Percentiles rank a stretch among this genome's conserved stretches.
Evolutionary conservation across 108 stramenopile genomes (phyloP).

Genomic region (Craspedostauros australis): DNA sequence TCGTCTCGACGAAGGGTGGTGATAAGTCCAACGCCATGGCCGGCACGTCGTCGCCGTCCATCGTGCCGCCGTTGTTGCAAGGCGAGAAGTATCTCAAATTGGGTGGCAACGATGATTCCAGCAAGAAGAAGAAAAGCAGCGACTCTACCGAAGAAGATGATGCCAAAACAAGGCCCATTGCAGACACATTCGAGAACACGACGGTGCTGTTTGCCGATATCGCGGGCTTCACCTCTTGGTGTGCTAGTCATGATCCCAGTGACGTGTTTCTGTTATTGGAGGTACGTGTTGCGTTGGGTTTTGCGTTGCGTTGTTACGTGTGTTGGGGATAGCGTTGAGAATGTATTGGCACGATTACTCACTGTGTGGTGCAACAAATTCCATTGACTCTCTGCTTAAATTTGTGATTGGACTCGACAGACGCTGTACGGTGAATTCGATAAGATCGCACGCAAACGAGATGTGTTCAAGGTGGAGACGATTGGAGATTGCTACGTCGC

Average conservation of each 20-base stretch:
- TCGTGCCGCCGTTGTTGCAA: not conserved
- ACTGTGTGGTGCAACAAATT: too few species aligned
- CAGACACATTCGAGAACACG: conserved; percentile 1
- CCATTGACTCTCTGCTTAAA: too few species aligned
- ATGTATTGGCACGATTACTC: too few species aligned
- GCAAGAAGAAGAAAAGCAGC: not conserved
- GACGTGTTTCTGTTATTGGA: too few species aligned
- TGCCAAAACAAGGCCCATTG: conserved; percentile 2
- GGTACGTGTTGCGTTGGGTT: too few species aligned
- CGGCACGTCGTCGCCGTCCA: not conserved
- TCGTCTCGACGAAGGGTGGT: not conserved
- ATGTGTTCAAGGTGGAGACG: conserved; percentile 27
- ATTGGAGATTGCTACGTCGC: conserved; percentile 28
- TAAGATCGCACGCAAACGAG: conserved; percentile 6
- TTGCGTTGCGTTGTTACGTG: too few species aligned
- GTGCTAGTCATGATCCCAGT: too few species aligned
- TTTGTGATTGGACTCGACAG: too few species aligned
- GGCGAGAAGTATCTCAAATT: not conserved
- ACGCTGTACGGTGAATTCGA: conserved; percentile 20
- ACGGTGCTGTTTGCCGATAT: conserved; percentile 15
- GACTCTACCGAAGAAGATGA: not conserved
- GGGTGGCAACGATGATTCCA: not conserved
- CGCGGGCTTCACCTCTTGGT: conserved; percentile 13
- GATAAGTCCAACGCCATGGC: not conserved
- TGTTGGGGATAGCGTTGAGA: too few species aligned